Evolutionary conservation across 225 moss, liverwort and hornwort species (phyloP).

Genomic region (Polytrichum commune): DNA sequence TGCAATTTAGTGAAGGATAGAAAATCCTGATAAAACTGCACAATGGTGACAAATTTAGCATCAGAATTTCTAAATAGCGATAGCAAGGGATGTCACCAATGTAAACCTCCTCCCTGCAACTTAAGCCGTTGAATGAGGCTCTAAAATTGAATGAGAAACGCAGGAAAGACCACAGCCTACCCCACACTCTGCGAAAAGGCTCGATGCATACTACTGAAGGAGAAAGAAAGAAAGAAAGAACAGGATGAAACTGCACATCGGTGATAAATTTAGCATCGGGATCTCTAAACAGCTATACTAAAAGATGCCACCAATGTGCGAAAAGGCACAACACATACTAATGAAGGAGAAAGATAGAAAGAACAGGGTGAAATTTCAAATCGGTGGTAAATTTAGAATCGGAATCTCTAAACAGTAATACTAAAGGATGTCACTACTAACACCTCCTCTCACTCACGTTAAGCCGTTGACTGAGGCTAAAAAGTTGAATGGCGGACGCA

Average conservation of each 20-base stretch:
- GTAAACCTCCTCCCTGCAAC: slow-evolving; percentile 15
- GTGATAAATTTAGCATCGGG: too few species aligned
- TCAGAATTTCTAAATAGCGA: background rate
- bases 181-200: too few species aligned
- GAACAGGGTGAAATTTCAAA: too few species aligned
- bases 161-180: slow-evolving; percentile 29
- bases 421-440: background rate
- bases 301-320: background rate
- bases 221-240: background rate
- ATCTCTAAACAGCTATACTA: background rate
- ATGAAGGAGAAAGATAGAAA: background rate
- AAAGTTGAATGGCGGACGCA: slow-evolving; percentile 72
- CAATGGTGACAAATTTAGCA: too few species aligned
- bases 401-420: background rate
- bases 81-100: background rate
- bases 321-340: background rate
- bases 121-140: slow-evolving; percentile 84
- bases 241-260: background rate
- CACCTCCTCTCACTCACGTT: slow-evolving; percentile 30
- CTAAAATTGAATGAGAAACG: slow-evolving; percentile 74
- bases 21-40: background rate
- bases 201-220: background rate
- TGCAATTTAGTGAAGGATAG: background rate
- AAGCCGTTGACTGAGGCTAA: slow-evolving; percentile 78
- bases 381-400: background rate